These are phyloP conservation scores for Tripterygium wilfordii DNA, from an alignment of 177 flowering plant genomes.

Conservation along the genomic window DNA sequence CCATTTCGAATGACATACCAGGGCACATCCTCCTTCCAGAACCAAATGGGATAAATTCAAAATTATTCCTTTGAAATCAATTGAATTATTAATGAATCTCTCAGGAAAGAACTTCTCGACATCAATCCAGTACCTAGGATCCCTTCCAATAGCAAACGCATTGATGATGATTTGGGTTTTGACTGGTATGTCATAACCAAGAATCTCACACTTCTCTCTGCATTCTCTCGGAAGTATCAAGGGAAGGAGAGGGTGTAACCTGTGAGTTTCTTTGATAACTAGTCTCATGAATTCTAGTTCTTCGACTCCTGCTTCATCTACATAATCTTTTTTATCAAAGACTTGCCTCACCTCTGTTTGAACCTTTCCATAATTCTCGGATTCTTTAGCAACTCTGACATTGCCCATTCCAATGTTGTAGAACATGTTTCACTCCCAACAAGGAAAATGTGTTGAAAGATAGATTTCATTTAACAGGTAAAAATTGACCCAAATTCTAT, in stretches of 20 bases:
- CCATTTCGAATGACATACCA: not conserved
- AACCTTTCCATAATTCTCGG: not conserved
- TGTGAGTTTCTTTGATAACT: conserved; percentile 1
- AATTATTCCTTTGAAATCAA: conserved; percentile 5
- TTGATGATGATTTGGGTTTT: conserved; percentile 2
- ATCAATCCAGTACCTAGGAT: conserved; percentile 2
- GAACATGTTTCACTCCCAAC: conserved; percentile 2
- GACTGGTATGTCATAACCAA: not conserved
- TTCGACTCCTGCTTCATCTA: not conserved
- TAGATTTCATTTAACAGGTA: not conserved
- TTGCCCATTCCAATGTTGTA: conserved; percentile 7
- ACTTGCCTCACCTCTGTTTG: conserved; percentile 2
- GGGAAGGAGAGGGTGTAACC: conserved; percentile 7
- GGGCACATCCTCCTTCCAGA: conserved; percentile 5
- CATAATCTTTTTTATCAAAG: not conserved
- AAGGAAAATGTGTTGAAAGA: conserved; percentile 1
- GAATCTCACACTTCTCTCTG: conserved; percentile 1
- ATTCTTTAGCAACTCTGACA: conserved; percentile 12
- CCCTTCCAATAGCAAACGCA: conserved; percentile 2
- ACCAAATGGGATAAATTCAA: conserved; percentile 2
- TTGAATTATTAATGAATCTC: conserved; percentile 1
- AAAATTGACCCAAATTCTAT: not conserved
- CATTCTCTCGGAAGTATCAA: conserved; percentile 9
- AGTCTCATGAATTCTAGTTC: conserved; percentile 1
- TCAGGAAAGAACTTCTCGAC: conserved; percentile 6